Evolutionary conservation across 192 early-diverging fungal species (phyloP).

Genomic region (Backusella mclennaniae): DNA sequence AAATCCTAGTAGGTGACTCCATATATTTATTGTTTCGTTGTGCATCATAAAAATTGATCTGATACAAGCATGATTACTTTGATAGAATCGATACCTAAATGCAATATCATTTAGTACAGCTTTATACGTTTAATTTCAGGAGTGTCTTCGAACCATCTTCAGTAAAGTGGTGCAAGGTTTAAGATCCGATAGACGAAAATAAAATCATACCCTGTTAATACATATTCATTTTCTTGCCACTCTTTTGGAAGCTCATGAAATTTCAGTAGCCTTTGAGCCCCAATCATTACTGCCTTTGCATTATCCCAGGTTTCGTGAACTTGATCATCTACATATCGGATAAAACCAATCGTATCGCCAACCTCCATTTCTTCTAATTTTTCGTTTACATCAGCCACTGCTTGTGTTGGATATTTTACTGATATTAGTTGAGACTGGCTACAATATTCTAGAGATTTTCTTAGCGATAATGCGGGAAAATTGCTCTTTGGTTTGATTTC

Average conservation of each 20-base stretch:
- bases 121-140: not conserved
- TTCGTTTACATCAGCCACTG: not conserved
- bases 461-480: not conserved
- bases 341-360: conserved; percentile 48
- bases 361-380: conserved; percentile 45
- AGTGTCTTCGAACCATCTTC: not conserved
- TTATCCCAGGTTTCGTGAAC: conserved; percentile 49
- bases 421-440: not conserved
- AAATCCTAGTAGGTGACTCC: conserved; percentile 37
- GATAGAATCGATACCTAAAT: conserved; percentile 54
- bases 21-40: conserved; percentile 47
- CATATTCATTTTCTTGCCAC: conserved; percentile 65
- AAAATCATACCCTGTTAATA: conserved; percentile 44
- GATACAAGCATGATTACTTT: conserved; percentile 50
- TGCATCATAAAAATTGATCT: conserved; percentile 62
- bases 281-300: conserved; percentile 47
- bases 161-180: not conserved
- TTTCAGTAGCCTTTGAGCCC: conserved; percentile 50
- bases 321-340: conserved; percentile 55
- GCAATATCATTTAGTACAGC: not conserved
- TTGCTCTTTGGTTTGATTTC: not conserved
- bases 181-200: not conserved
- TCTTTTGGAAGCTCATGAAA: conserved; percentile 58
- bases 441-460: not conserved
- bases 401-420: not conserved